Base-by-base conservation (phyloP, 495 filamentous ascomycete species). In the Hyphodiscus hymeniophilus region DNA sequence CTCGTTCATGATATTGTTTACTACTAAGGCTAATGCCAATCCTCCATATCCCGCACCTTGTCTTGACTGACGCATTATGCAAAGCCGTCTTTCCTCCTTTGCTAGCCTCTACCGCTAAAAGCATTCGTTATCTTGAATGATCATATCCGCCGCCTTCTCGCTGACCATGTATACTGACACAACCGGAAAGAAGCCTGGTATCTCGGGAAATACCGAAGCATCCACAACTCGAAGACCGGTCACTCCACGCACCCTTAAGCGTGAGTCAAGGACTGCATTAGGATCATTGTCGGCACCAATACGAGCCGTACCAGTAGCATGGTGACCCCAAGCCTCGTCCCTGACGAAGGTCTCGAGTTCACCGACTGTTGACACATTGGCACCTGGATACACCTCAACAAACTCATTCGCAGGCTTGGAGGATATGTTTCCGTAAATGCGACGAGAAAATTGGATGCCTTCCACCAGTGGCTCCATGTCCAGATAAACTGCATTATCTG, bases 81-180 rank as follows among this genome's bases (percentile, higher is more conserved):
- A n/a, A n/a, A n/a, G n/a, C n/a, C n/a, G n/a, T n/a, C n/a, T n/a
- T n/a, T n/a, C n/a, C n/a, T n/a, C n/a, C n/a, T n/a, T n/a, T n/a
- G n/a, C n/a, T n/a, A n/a, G n/a, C n/a, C n/a, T n/a, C n/a, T n/a
- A n/a, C n/a, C n/a, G n/a, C n/a, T n/a, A n/a, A n/a, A n/a, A n/a
- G n/a, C n/a, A n/a, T n/a, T n/a, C n/a, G n/a, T n/a, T n/a, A n/a
- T n/a, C n/a, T n/a, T n/a, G n/a, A n/a, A n/a, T n/a, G n/a, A 77
- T 75, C 8, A 72, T 66, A 35, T 74, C 72, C 0, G 71, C 69
- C 8, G 79, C 79, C 63, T 81, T 82, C 64, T 84, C 79, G 21
- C 66, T 72, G 18, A 76, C 63, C 63, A 80, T 71, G 23, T 75
- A 78, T 13, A 74, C 77, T 0, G 74, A 63, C n/a, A 74, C 46